Evolutionary conservation across 2,329 filamentous ascomycete genomes (phyloP).

Genomic region (Pseudocercospora macadamiae): DNA sequence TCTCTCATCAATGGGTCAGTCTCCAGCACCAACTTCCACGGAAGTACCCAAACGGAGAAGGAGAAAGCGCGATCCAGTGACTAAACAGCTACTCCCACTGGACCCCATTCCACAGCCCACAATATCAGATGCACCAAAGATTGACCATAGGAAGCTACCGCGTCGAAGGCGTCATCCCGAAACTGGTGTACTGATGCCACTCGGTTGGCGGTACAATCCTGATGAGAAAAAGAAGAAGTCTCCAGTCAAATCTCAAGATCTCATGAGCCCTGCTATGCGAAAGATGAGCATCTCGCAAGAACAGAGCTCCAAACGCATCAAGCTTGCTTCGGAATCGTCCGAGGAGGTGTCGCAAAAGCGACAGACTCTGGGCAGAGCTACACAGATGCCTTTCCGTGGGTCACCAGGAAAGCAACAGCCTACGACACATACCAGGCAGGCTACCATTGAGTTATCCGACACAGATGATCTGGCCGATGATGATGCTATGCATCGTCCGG

Average conservation of each 20-base stretch:
- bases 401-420: not conserved
- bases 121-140: not conserved
- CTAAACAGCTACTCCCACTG: conserved; percentile 34
- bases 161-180: conserved; percentile 35
- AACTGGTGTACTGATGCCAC: conserved; percentile 38
- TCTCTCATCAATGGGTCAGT: not conserved
- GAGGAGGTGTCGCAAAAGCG: conserved; percentile 10
- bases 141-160: conserved; percentile 27
- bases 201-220: conserved; percentile 35
- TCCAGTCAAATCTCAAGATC: conserved; percentile 13
- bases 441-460: not conserved
- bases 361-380: not conserved
- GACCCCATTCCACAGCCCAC: too few species aligned
- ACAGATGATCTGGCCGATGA: conserved; percentile 12
- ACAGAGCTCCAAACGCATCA: conserved; percentile 25
- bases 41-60: conserved; percentile 29
- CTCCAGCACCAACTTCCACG: not conserved
- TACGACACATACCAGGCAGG: not conserved
- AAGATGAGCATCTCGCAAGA: conserved; percentile 24
- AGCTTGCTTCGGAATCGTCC: conserved; percentile 25
- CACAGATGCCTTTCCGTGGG: not conserved
- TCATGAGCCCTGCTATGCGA: conserved; percentile 13
- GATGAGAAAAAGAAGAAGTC: not conserved
- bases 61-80: conserved; percentile 36
- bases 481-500: not conserved